Evolutionary conservation across 345 rosid species (phyloP).

Genomic region (Moricandia moricandioides): DNA sequence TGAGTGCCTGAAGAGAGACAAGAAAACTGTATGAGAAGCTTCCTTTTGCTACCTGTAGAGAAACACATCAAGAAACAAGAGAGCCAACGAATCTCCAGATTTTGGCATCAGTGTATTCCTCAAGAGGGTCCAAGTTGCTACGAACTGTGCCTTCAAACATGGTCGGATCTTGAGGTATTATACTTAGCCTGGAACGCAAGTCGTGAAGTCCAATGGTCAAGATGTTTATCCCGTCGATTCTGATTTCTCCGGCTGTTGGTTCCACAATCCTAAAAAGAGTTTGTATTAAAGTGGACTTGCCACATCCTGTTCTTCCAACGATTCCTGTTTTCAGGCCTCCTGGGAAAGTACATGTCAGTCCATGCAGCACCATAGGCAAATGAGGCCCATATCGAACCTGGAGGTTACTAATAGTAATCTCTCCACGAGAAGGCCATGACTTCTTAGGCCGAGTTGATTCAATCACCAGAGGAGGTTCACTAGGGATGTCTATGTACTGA

Average conservation of each 20-base stretch:
- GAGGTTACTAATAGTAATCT: slow-evolving; percentile 45
- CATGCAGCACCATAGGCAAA: slow-evolving; percentile 53
- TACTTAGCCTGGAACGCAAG: slow-evolving; percentile 56
- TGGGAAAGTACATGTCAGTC: slow-evolving; percentile 47
- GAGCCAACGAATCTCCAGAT: no score
- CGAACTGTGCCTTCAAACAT: slow-evolving; percentile 67
- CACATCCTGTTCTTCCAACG: slow-evolving; percentile 70
- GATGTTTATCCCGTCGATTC: slow-evolving; percentile 54
- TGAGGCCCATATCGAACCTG: slow-evolving; percentile 60
- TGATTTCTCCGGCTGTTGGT: slow-evolving; percentile 53
- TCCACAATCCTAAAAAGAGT: slow-evolving; percentile 61
- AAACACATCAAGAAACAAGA: no score
- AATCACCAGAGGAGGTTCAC: slow-evolving; percentile 61
- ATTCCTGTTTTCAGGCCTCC: slow-evolving; percentile 59
- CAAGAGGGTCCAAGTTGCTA: slow-evolving; percentile 61
- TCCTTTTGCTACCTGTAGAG: no score
- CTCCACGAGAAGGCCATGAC: slow-evolving; percentile 65
- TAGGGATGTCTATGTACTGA: slow-evolving; percentile 52
- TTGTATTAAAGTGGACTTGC: slow-evolving; percentile 64
- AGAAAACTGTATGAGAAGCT: no score
- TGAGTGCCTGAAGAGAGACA: no score
- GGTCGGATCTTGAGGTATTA: slow-evolving; percentile 71
- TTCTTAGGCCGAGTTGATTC: slow-evolving; percentile 48
- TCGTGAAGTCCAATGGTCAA: slow-evolving; percentile 57
- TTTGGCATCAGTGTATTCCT: slow-evolving; percentile 52